These are phyloP conservation scores for Tulasnella sp. DNA, from an alignment of 768 basidiomycete genomes.

Conservation along the genomic window DNA sequence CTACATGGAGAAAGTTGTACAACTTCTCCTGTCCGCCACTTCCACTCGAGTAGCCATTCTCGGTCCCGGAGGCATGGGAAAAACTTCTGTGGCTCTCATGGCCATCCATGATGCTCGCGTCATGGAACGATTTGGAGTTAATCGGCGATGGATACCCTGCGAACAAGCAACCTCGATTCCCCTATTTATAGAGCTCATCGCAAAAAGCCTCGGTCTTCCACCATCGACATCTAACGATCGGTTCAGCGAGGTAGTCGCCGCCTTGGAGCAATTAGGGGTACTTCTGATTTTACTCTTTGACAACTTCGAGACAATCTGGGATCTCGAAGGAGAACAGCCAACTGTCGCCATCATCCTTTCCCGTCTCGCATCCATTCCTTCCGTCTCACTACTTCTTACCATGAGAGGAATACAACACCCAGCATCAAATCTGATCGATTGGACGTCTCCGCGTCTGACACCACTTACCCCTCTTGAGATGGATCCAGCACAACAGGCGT, in stretches of 20 bases:
- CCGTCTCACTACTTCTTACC: slow-evolving; percentile 27
- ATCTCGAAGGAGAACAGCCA: slow-evolving; percentile 19
- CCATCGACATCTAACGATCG: slow-evolving; percentile 20
- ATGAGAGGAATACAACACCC: slow-evolving; percentile 22
- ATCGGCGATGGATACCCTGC: slow-evolving; percentile 28
- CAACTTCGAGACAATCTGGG: slow-evolving; percentile 33
- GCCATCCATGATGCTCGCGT: slow-evolving; percentile 24
- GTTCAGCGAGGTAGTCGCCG: slow-evolving; percentile 20
- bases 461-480: not conserved
- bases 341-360: slow-evolving; percentile 23
- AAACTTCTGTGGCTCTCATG: slow-evolving; percentile 28
- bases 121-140: slow-evolving; percentile 20
- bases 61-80: slow-evolving; percentile 30
- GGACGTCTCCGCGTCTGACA: not conserved
- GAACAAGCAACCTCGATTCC: slow-evolving; percentile 23
- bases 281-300: slow-evolving; percentile 29
- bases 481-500: slow-evolving; percentile 13
- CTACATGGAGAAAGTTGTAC: not conserved
- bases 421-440: not conserved
- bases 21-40: not conserved
- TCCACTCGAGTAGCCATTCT: slow-evolving; percentile 18
- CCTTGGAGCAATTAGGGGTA: slow-evolving; percentile 19
- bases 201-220: slow-evolving; percentile 20
- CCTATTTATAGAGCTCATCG: slow-evolving; percentile 23
- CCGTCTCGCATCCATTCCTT: slow-evolving; percentile 21